These are phyloP conservation scores for Phytophthora pinifolia DNA, from an alignment of 352 stramenopile genomes.

Conservation along the genomic window DNA sequence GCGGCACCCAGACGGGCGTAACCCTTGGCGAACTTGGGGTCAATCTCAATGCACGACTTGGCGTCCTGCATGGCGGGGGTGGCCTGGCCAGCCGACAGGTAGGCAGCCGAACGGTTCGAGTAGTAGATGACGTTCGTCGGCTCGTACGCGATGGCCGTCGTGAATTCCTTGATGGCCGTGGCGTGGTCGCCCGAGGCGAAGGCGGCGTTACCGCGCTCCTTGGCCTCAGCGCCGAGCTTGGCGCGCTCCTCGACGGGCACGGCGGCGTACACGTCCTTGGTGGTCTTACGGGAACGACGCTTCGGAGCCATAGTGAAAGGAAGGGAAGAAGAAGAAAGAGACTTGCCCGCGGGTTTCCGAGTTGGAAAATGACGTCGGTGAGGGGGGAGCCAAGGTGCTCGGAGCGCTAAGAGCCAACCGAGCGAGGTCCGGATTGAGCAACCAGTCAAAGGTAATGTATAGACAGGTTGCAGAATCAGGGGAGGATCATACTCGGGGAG, in stretches of 20 bases:
- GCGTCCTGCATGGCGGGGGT: slow-evolving; percentile 83
- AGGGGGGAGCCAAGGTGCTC: background rate
- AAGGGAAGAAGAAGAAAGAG: slow-evolving; percentile 8
- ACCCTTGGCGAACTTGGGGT: slow-evolving; percentile 86
- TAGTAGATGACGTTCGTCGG: slow-evolving; percentile 88
- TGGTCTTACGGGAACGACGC: slow-evolving; percentile 81
- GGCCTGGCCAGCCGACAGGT: slow-evolving; percentile 77
- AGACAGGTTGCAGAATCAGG: slow-evolving; percentile 13
- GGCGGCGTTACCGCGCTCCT: slow-evolving; percentile 83
- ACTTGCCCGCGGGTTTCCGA: slow-evolving; percentile 37
- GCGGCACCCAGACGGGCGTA: slow-evolving; percentile 84
- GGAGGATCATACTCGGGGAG: slow-evolving; percentile 1
- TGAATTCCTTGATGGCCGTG: slow-evolving; percentile 90
- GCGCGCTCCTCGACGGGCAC: slow-evolving; percentile 64
- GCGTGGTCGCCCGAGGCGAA: slow-evolving; percentile 77
- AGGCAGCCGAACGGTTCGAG: slow-evolving; percentile 87
- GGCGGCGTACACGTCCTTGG: slow-evolving; percentile 78
- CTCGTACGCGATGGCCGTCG: slow-evolving; percentile 83
- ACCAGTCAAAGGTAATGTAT: background rate
- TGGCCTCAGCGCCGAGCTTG: slow-evolving; percentile 79
- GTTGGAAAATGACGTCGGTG: slow-evolving; percentile 50
- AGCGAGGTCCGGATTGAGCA: slow-evolving; percentile 23
- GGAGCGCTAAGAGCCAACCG: slow-evolving; percentile 34
- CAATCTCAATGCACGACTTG: slow-evolving; percentile 85
- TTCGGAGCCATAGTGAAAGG: slow-evolving; percentile 68